Conservation (phyloP, 108 stramenopile genomes). For the Pseudonitzschia pungens region DNA sequence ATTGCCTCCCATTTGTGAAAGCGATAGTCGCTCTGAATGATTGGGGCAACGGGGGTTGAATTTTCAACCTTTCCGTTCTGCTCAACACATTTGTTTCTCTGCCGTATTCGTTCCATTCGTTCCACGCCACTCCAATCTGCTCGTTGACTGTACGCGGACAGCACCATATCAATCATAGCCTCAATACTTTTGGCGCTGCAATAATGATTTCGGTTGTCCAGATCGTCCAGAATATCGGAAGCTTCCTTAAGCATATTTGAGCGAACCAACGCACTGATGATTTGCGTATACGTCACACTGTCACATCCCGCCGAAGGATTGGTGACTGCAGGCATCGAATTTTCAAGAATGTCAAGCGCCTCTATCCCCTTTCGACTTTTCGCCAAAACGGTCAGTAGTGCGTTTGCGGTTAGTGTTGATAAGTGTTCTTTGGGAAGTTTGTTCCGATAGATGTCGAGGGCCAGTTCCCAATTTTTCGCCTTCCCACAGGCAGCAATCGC, state of each 20-base stretch:
- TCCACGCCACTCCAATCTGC: conserved; percentile 16
- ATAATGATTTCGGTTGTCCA: background rate
- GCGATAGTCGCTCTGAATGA: conserved; percentile 6
- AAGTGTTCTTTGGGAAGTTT: conserved; percentile 11
- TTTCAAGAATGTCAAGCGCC: conserved; percentile 23
- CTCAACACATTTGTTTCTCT: conserved; percentile 1
- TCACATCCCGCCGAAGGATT: conserved; percentile 10
- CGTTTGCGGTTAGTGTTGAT: conserved; percentile 33
- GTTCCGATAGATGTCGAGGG: conserved; percentile 27
- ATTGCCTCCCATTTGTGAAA: conserved; percentile 42
- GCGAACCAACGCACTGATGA: conserved; percentile 26
- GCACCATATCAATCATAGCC: conserved; percentile 20
- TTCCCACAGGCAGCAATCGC: conserved; percentile 48
- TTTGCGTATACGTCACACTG: conserved; percentile 27
- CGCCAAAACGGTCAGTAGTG: conserved; percentile 38
- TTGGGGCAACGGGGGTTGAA: background rate
- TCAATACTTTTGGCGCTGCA: conserved; percentile 9
- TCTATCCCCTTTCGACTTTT: conserved; percentile 28
- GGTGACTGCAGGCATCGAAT: conserved; percentile 9
- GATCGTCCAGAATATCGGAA: conserved; percentile 19
- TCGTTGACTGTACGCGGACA: conserved; percentile 17
- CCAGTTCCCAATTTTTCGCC: conserved; percentile 36
- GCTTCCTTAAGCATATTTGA: conserved; percentile 27
- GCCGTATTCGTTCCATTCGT: conserved; percentile 1
- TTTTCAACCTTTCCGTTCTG: background rate